These are phyloP conservation scores for Rosa hybrid DNA, from an alignment of 331 rosid species.

Conservation along the genomic window DNA sequence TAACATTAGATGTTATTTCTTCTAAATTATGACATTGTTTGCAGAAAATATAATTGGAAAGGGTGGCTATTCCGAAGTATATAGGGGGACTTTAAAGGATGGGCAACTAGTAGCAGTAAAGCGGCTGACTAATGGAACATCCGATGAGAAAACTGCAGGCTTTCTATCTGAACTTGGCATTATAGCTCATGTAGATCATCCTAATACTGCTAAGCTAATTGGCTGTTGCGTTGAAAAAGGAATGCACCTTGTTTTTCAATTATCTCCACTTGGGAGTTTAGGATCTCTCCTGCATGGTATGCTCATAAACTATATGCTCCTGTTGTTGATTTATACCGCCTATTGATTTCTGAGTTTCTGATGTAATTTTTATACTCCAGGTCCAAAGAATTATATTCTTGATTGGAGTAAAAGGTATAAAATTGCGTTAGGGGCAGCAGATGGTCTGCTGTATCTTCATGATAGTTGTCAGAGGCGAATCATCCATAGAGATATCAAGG, in stretches of 20 bases:
- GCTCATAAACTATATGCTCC: conserved; percentile 15
- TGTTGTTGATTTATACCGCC: conserved; percentile 11
- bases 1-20: conserved; percentile 10
- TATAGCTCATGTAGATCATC: conserved; percentile 73
- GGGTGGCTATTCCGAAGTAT: conserved; percentile 80
- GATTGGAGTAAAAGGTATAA: conserved; percentile 75
- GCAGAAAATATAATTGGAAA: conserved; percentile 70
- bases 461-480: conserved; percentile 68
- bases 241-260: conserved; percentile 65
- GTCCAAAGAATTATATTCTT: conserved; percentile 40
- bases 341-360: conserved; percentile 19
- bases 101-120: conserved; percentile 78
- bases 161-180: conserved; percentile 75
- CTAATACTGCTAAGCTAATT: conserved; percentile 65
- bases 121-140: conserved; percentile 52
- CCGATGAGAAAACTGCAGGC: conserved; percentile 55
- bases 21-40: conserved; percentile 18
- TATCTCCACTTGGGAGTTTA: conserved; percentile 72
- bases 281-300: conserved; percentile 75
- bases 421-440: conserved; percentile 64
- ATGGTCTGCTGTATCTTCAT: conserved; percentile 79
- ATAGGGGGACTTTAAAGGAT: conserved; percentile 57
- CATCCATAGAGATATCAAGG: conserved; percentile 81
- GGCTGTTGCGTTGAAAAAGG: conserved; percentile 76
- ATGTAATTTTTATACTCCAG: conserved; percentile 33